A percentile compares a stretch with the other conserved stretches of the same genome.
Conservation (phyloP, 164 flowering plant genomes). For the Macadamia tetraphylla region DNA sequence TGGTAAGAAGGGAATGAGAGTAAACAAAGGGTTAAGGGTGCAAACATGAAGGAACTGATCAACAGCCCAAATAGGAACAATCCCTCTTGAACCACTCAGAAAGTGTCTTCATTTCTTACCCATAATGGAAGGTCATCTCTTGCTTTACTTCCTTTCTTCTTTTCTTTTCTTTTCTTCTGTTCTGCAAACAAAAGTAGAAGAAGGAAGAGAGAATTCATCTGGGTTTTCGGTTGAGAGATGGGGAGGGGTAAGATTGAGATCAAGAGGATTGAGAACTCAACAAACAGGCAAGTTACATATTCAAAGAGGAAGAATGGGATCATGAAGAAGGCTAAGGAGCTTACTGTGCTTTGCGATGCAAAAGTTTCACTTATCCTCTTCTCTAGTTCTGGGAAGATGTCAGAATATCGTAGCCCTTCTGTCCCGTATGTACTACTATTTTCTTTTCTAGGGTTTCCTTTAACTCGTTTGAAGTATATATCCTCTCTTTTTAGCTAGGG, state of each 20-base stretch:
- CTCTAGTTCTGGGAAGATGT: slow-evolving; percentile 59
- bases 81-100: slow-evolving; percentile 12
- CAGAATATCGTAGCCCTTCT: slow-evolving; percentile 48
- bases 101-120: slow-evolving; percentile 33
- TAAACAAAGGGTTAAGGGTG: not conserved
- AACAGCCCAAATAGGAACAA: slow-evolving; percentile 7
- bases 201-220: not conserved
- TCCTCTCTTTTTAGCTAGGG: no score
- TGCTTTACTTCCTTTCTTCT: slow-evolving; percentile 6
- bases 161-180: not conserved
- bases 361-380: slow-evolving; percentile 68
- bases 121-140: slow-evolving; percentile 17
- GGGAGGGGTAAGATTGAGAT: slow-evolving; percentile 93
- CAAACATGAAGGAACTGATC: not conserved
- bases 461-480: no score
- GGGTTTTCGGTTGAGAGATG: slow-evolving; percentile 15
- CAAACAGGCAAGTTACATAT: slow-evolving; percentile 80
- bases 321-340: slow-evolving; percentile 73
- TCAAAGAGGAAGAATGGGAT: slow-evolving; percentile 78
- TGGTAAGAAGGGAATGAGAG: not conserved
- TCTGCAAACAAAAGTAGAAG: not conserved
- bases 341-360: slow-evolving; percentile 78
- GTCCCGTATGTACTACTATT: slow-evolving; percentile 32
- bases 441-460: not conserved
- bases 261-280: slow-evolving; percentile 76